Conservation (phyloP, 2,329 filamentous ascomycete genomes). For the Sporothrix variecibatus region DNA sequence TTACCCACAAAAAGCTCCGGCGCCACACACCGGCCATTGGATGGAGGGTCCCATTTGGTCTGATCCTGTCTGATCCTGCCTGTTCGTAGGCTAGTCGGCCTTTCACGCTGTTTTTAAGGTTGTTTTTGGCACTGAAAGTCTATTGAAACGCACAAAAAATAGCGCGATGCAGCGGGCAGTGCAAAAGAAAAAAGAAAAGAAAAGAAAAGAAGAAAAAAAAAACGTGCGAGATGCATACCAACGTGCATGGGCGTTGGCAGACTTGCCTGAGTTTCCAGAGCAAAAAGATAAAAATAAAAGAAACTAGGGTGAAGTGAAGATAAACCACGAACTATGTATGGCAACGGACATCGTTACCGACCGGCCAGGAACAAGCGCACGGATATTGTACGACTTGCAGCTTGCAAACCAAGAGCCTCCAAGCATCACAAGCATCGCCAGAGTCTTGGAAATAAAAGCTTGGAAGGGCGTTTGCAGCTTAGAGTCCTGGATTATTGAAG, state of each 20-base stretch:
- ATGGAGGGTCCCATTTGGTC: not conserved
- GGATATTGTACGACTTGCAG: not conserved
- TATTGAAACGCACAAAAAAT: not conserved
- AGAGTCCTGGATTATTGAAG: not conserved
- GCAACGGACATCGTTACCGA: not conserved
- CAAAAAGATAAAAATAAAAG: not conserved
- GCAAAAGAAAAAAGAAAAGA: not conserved
- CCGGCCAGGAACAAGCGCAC: not conserved
- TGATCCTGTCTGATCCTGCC: not conserved
- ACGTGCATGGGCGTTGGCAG: not conserved
- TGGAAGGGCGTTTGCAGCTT: not conserved
- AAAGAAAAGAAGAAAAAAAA: not conserved
- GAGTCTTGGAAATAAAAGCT: not conserved
- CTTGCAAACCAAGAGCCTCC: not conserved
- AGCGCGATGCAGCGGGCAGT: not conserved
- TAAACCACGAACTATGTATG: not conserved
- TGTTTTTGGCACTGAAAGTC: slow-evolving; percentile 7
- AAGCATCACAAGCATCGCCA: not conserved
- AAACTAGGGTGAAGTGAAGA: not conserved
- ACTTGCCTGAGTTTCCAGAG: not conserved
- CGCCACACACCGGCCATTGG: not conserved
- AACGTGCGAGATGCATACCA: not conserved
- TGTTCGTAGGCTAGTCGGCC: not conserved
- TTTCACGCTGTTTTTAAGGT: not conserved
- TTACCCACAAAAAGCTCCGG: not conserved